Percentiles rank a stretch among this genome's conserved stretches.
Conservation (phyloP, 306 rosid genomes). For the Dryas octopetala region DNA sequence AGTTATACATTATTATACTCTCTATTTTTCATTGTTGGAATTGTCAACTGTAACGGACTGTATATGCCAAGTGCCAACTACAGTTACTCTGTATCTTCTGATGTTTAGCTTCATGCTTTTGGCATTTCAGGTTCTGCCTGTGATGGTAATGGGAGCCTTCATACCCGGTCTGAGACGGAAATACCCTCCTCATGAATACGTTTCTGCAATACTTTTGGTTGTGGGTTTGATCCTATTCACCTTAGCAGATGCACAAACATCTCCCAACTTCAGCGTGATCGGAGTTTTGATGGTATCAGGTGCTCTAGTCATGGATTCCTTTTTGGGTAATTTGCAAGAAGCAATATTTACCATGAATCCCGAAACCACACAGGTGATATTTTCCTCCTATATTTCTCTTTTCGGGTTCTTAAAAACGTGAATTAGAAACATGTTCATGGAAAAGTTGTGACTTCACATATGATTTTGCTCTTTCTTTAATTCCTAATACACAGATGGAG, state of each 20-base stretch:
- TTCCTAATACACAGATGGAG: constrained; percentile 61
- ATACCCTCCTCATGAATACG: constrained; percentile 80
- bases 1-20: not conserved
- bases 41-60: not conserved
- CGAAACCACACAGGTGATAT: constrained; percentile 83
- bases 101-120: constrained; percentile 4
- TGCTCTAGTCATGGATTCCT: constrained; percentile 90
- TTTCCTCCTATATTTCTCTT: not conserved
- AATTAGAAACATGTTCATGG: constrained; percentile 18
- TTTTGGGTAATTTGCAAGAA: constrained; percentile 94
- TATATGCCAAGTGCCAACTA: not conserved
- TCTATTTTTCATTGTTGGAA: not conserved
- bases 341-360: constrained; percentile 97
- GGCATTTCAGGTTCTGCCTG: constrained; percentile 79
- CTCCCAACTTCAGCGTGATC: constrained; percentile 85
- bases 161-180: constrained; percentile 90
- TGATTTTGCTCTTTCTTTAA: constrained; percentile 13
- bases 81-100: not conserved
- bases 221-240: constrained; percentile 96
- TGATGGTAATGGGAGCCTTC: constrained; percentile 98
- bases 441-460: constrained; percentile 21
- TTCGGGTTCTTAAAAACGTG: not conserved
- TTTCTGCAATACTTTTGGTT: constrained; percentile 84
- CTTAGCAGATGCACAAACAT: constrained; percentile 90
- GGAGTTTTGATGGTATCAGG: constrained; percentile 95